These are phyloP conservation scores for Aaosphaeria arxii DNA, from an alignment of 2,329 filamentous ascomycete species.

Conservation along the genomic window DNA sequence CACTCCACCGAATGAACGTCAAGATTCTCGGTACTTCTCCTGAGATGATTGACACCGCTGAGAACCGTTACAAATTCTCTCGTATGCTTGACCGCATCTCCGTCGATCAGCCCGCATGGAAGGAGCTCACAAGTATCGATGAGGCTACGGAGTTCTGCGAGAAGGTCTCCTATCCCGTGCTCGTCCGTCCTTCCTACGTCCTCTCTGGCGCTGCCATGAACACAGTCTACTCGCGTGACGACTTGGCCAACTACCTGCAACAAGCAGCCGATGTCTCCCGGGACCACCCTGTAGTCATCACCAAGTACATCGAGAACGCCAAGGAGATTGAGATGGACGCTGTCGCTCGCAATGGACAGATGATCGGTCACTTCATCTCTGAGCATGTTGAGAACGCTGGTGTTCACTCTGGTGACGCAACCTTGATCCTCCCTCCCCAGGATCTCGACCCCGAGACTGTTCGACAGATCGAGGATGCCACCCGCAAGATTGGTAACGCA, in stretches of 20 bases:
- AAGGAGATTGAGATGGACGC: slow-evolving; percentile 99
- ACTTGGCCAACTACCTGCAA: slow-evolving; percentile 81
- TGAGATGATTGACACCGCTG: slow-evolving; percentile 97
- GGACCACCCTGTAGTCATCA: slow-evolving; percentile 96
- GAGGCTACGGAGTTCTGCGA: slow-evolving; percentile 86
- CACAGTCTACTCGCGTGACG: slow-evolving; percentile 94
- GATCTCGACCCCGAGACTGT: slow-evolving; percentile 89
- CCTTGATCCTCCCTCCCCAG: slow-evolving; percentile 89
- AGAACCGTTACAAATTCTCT: slow-evolving; percentile 98
- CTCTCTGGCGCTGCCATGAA: slow-evolving; percentile 98
- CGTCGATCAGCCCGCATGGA: slow-evolving; percentile 97
- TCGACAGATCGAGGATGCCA: slow-evolving; percentile 87
- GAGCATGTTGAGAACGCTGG: slow-evolving; percentile 99
- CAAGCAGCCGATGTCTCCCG: slow-evolving; percentile 92
- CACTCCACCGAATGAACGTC: slow-evolving; percentile 82
- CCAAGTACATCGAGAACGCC: slow-evolving; percentile 98
- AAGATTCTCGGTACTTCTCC: slow-evolving; percentile 94
- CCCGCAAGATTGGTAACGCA: slow-evolving; percentile 88
- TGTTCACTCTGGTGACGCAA: slow-evolving; percentile 97
- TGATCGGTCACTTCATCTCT: slow-evolving; percentile 95
- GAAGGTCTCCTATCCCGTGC: slow-evolving; percentile 85
- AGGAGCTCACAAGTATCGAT: slow-evolving; percentile 91
- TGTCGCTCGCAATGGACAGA: slow-evolving; percentile 82
- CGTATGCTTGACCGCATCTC: slow-evolving; percentile 93
- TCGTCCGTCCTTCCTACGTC: slow-evolving; percentile 95